Base-by-base conservation (phyloP, 805 yeast genomes). In the Ogataea pilisensis region DNA sequence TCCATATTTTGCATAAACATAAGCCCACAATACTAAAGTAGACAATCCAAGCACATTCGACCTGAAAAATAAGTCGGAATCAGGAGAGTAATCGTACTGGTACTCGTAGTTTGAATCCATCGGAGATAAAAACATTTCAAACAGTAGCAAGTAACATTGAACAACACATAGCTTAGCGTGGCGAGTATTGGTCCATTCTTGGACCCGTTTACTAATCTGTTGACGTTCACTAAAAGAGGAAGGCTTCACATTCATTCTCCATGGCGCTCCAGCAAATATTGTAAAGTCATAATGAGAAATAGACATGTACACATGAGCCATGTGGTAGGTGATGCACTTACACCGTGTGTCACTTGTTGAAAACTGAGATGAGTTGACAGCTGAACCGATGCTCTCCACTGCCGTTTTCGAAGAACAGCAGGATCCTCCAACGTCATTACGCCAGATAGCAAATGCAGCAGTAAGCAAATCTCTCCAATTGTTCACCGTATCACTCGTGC, bases 241-340 rank as follows among this genome's bases (percentile, higher is more conserved):
- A 9, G 84, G 79, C 29, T 66, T 68, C 27, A 81, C 87, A 52
- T 77, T 84, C 81, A 84, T 80, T 52, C 89, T 74, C 64, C 83
- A 77, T 1, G 93, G 93, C 7, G 88, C 85, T 1, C 96, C 96
- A 2, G 90, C 82, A 58, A 70, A 82, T 5, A 85, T 80, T 39
- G 84, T 84, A 42, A 85, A 77, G 59, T 87, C 95, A 59, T 84
- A 81, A 47, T 85, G 87, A 41, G 85, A 80, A 22, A 83, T 73
- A 38, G 85, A 76, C 56, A 86, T 73, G 34, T 80, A 75, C 13
- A 85, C 76, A 54, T 84, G 90, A 1, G 86, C 78, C 65, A 84
- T 69, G 55, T 86, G 90, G 59, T 78, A 83, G 39, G 80, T 75
- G 0, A 87, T 81, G 43, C 78, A 72, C 45, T 77, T 78, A 58